phyloP scores from a whole-genome alignment of 202 grass and related monocot genomes.

The Bolboschoenoplectus hybrid region DNA sequence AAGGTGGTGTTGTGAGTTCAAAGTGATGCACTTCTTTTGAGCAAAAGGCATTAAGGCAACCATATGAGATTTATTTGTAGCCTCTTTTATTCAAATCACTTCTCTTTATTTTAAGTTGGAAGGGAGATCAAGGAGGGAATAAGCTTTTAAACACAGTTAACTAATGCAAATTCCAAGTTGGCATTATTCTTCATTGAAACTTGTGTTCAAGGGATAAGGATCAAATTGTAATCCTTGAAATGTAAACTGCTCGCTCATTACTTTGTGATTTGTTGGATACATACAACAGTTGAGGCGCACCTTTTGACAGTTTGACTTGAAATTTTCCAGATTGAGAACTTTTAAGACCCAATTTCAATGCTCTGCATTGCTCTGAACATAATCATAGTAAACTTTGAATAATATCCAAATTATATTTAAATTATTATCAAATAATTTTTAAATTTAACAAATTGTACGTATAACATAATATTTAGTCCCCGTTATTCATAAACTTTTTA shows the following conservation, averaged over 20 bases:
- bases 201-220: constrained; percentile 12
- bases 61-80: neutral
- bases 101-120: constrained; percentile 1
- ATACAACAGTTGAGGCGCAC: neutral
- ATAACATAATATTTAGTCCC: neutral
- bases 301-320: neutral
- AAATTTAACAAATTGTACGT: no score
- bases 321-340: neutral
- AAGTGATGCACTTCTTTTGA: constrained; percentile 26
- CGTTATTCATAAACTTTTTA: neutral
- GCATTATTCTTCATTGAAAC: constrained; percentile 12
- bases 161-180: neutral
- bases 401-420: neutral
- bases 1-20: neutral
- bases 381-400: neutral
- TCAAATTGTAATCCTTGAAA: neutral
- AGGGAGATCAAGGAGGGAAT: neutral
- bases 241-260: neutral
- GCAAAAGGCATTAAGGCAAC: neutral
- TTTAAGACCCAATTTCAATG: neutral
- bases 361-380: neutral
- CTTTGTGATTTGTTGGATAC: no score
- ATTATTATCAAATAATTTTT: no score
- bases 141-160: neutral
- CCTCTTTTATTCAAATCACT: neutral